phyloP scores from a whole-genome alignment of 1,284 basidiomycete genomes.

The Melampsora abietis-canadensis region DNA sequence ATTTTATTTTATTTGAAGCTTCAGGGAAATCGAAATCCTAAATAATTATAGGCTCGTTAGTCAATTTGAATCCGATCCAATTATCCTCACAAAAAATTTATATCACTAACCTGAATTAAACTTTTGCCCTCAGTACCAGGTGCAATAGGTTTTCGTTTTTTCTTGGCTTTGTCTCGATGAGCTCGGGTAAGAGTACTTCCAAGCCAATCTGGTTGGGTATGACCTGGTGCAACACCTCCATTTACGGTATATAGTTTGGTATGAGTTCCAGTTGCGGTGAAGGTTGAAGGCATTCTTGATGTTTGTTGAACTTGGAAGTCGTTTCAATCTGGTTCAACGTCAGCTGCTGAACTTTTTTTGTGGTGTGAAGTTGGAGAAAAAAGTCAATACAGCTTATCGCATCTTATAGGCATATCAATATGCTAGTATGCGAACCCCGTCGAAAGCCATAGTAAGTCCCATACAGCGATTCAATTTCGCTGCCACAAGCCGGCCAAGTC shows the following conservation, averaged over 20 bases:
- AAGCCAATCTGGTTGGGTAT: conserved; percentile 33
- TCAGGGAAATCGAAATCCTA: conserved; percentile 97
- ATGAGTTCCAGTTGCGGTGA: conserved; percentile 24
- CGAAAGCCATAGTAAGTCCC: no score
- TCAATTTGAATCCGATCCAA: conserved; percentile 42
- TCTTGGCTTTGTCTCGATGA: conserved; percentile 36
- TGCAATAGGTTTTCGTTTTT: conserved; percentile 17
- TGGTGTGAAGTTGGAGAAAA: no score
- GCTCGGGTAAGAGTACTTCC: conserved; percentile 35
- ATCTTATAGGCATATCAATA: no score
- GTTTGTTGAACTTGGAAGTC: background rate
- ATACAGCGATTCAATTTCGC: no score
- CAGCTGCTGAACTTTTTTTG: no score
- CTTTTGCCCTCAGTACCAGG: conserved; percentile 39
- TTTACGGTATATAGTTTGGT: conserved; percentile 38
- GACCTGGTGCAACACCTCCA: conserved; percentile 23
- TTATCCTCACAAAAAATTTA: background rate
- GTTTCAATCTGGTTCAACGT: background rate
- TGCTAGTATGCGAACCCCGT: no score
- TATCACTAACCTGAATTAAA: conserved; percentile 25
- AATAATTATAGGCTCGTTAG: conserved; percentile 47
- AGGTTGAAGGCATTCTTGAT: conserved; percentile 14
- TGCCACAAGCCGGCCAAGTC: no score
- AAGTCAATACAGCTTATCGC: no score
- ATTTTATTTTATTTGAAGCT: conserved; percentile 84